Evolutionary conservation across 169 alveolate species (phyloP), one percentile per base, ranked within the genome.

Genomic region (Babesia bovis): DNA sequence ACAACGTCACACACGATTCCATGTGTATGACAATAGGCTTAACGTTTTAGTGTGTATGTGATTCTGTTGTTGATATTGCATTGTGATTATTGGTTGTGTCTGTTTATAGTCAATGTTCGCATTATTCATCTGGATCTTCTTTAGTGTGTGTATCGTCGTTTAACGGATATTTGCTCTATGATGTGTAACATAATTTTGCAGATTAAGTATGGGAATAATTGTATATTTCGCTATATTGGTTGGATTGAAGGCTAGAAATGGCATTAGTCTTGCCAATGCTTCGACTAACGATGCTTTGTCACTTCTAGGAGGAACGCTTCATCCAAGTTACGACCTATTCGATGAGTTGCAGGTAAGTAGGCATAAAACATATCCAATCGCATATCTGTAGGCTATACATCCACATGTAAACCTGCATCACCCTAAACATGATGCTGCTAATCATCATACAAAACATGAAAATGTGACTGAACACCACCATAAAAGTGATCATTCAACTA

Each of bases 271-370:
- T 15, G 66, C 25, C 23, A 30, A 56, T 7, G 66, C 50, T 35
- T 13, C 15, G 21, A 13, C 32, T 35, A 56, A 35, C 30, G 6
- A 26, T 12, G 44, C 50, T 21, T 30, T 56, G 44, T 56, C 66
- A 19, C 49, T 56, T 4, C 47, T 56, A 25, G 73, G 73, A n/a
- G 73, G 52, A 5, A 2, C 13, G 32, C 59, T 45, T 1, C 30
- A 63, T 23, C 73, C 73, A 12, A 5, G 49, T 0, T 63, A 15
- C 40, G 50, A 32, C 36, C 60, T 63, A 19, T n/a, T 63, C 21
- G 60, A 47, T 4, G 63, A 63, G 61, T 30, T 63, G 28, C 52
- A 44, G 73, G 73, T 63, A 3, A 33, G 44, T 9, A 15, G 10
- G 19, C 3, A 19, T 25, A n/a, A n/a, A 1, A 28, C 13, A 7